A percentile compares a stretch with the other conserved stretches of the same genome.
phyloP scores from a whole-genome alignment of 2,329 filamentous ascomycete species.

The Trichoderma asperellum region DNA sequence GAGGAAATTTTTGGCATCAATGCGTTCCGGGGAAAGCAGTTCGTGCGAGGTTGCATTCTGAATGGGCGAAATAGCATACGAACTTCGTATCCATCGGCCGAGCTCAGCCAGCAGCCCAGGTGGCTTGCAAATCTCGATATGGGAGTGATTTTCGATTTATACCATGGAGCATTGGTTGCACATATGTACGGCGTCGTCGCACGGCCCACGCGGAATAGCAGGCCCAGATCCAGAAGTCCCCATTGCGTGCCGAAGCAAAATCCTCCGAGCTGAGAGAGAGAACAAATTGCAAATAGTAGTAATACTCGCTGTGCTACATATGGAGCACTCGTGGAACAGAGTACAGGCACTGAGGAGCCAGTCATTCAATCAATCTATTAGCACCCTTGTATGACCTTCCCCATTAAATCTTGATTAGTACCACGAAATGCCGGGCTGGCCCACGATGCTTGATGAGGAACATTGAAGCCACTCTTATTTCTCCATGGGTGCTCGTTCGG shows the following conservation, averaged over 20 bases:
- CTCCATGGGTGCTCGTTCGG: neutral
- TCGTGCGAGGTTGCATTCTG: neutral
- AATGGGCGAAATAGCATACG: neutral
- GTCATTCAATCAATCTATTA: neutral
- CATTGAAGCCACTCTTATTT: neutral
- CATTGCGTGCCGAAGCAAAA: slow-evolving; percentile 15
- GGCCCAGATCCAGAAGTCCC: neutral
- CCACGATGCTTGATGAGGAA: neutral
- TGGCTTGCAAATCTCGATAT: slow-evolving; percentile 2
- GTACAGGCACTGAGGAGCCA: neutral
- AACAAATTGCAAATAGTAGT: neutral
- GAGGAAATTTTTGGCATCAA: slow-evolving; percentile 1
- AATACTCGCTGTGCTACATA: neutral
- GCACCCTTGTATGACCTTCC: slow-evolving; percentile 13
- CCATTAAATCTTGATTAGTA: slow-evolving; percentile 6
- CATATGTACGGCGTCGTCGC: neutral
- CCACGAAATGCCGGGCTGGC: neutral
- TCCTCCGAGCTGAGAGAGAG: neutral
- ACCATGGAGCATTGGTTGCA: neutral
- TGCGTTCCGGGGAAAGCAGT: slow-evolving; percentile 13
- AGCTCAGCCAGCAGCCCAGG: neutral
- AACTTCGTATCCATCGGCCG: neutral
- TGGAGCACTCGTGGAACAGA: neutral
- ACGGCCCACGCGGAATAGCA: neutral
- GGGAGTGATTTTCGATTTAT: neutral